Conservation (phyloP, 768 basidiomycete genomes). For the Kwoniella newhampshirensis region DNA sequence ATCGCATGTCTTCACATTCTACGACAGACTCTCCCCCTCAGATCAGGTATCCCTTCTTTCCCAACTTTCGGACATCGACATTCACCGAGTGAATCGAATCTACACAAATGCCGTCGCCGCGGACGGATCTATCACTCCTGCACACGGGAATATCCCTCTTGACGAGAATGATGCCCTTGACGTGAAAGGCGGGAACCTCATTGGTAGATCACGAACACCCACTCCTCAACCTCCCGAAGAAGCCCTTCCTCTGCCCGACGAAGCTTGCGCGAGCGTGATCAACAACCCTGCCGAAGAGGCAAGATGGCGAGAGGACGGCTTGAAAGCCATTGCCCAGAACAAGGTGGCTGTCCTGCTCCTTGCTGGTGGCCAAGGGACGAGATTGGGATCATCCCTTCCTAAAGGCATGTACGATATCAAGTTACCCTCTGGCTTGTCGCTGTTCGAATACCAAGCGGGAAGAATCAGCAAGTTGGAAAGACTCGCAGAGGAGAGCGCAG, state of each 20-base stretch:
- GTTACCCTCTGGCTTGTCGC: constrained; percentile 83
- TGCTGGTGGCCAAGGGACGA: constrained; percentile 97
- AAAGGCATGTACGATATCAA: constrained; percentile 99
- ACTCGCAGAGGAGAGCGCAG: constrained; percentile 62
- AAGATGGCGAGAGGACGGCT: constrained; percentile 75
- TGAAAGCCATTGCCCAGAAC: constrained; percentile 75
- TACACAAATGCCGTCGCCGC: constrained; percentile 71
- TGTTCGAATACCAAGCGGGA: constrained; percentile 98
- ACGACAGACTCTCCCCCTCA: constrained; percentile 65
- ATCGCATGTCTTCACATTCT: constrained; percentile 85
- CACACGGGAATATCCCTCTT: constrained; percentile 12
- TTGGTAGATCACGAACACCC: constrained; percentile 39
- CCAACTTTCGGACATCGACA: constrained; percentile 78
- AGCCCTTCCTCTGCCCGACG: constrained; percentile 79
- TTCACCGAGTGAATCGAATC: constrained; percentile 86
- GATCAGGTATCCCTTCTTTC: constrained; percentile 65
- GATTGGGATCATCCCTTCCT: constrained; percentile 84
- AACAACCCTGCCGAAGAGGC: constrained; percentile 58
- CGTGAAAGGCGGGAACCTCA: constrained; percentile 14
- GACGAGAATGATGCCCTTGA: constrained; percentile 3
- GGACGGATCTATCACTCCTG: constrained; percentile 55
- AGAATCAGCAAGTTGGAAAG: constrained; percentile 80
- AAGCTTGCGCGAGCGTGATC: constrained; percentile 63
- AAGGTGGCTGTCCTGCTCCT: constrained; percentile 93
- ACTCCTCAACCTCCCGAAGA: constrained; percentile 53